Base-by-base conservation (phyloP, 2,329 filamentous ascomycete species). In the Penicillium sclerotiorum region DNA sequence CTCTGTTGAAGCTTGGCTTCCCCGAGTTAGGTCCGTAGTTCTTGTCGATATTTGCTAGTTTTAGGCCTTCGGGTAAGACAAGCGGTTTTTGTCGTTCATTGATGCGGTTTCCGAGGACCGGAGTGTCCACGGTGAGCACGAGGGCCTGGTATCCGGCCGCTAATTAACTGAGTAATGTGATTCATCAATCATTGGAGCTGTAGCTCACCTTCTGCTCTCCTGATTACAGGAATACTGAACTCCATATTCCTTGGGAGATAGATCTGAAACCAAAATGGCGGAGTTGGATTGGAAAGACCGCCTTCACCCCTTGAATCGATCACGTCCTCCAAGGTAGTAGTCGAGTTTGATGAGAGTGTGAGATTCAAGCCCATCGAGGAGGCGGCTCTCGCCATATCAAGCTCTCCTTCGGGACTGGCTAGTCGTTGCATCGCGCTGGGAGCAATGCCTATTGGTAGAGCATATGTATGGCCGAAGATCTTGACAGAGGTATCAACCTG, bases 61-160 rank as follows among this genome's bases (percentile, higher is more conserved):
- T 22, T 13, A 52, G 18, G 9, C 50, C 50, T 15, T 40, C n/a
- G 8, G 50, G 50, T 33, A 49, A 45, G 21, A 49, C 18, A 2
- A 52, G 22, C 36, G 49, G 50, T 13, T 28, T 21, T 27, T 43
- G 36, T 8, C 42, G 32, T 17, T 49, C 46, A 23, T 49, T 49
- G 8, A 53, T 35, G 1, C 46, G 50, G 22, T 47, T 49, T 7
- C 50, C 46, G 12, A 49, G 32, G 6, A 49, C 35, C 5, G 46
- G 50, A 5, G 42, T 44, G 27, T 53, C 50, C 8, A 49, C 42
- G 12, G 50, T 53, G 12, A 53, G 32, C 11, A 53, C 46, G 13
- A 49, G 32, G 4, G 50, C 50, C 20, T 53, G 23, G 22, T 46
- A 49, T 12, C 42, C 50, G n/a, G 46, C 46, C 13, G 32, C 46